phyloP scores from a whole-genome alignment of 2,329 filamentous ascomycete genomes.

The Cercospora zeina region DNA sequence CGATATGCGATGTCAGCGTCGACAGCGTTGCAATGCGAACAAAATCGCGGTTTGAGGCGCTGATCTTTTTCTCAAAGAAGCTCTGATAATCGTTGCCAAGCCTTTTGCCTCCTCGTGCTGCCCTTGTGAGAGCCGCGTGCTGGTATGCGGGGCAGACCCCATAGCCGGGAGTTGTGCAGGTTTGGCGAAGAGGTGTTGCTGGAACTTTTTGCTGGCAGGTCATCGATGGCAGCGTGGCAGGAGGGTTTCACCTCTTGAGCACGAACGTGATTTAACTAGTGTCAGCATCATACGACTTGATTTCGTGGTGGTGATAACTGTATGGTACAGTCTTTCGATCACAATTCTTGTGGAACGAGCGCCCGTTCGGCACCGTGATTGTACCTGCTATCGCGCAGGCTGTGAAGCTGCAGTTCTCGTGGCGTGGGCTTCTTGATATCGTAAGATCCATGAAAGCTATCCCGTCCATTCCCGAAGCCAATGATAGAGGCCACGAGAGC shows the following conservation, averaged over 20 bases:
- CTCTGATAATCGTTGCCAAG: slow-evolving; percentile 15
- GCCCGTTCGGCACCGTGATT: too few relatives aligned
- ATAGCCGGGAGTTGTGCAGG: slow-evolving; percentile 9
- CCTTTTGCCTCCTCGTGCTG: slow-evolving; percentile 14
- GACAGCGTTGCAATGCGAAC: background rate
- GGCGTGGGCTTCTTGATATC: background rate
- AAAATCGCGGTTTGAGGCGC: background rate
- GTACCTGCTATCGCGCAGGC: background rate
- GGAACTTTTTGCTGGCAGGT: background rate
- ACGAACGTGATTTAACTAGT: too few relatives aligned
- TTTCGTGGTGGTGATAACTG: too few relatives aligned
- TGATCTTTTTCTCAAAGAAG: slow-evolving; percentile 15
- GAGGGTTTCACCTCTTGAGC: background rate
- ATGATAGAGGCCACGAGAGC: too few relatives aligned
- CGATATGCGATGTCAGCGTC: slow-evolving; percentile 7
- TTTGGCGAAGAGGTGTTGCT: background rate
- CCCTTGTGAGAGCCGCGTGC: slow-evolving; percentile 6
- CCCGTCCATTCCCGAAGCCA: too few relatives aligned
- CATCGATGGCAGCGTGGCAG: background rate
- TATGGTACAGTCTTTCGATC: too few relatives aligned
- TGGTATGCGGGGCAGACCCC: slow-evolving; percentile 2
- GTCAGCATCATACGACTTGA: too few relatives aligned
- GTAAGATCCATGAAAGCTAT: too few relatives aligned
- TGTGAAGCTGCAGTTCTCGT: background rate
- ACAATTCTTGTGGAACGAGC: too few relatives aligned